A percentile compares a stretch with the other conserved stretches of the same genome.
Conservation (phyloP, 2,329 filamentous ascomycete genomes). For the Chalaropsis thielavioides region DNA sequence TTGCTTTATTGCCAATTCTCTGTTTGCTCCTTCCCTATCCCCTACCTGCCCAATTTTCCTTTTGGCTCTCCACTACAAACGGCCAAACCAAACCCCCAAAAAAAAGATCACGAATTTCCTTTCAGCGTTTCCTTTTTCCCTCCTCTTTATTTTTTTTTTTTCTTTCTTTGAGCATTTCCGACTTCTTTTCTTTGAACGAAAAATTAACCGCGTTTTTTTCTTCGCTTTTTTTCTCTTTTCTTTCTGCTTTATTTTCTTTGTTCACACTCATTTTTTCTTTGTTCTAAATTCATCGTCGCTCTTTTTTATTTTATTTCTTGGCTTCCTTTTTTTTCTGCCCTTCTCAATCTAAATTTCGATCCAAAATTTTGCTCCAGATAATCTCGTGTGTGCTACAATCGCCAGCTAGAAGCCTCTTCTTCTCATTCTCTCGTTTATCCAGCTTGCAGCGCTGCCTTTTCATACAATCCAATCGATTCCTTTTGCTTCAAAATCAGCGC, state of each 20-base stretch:
- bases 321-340: background rate
- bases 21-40: conserved; percentile 2
- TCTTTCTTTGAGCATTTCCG: background rate
- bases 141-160: conserved; percentile 4
- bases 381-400: background rate
- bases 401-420: conserved; percentile 1
- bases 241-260: background rate
- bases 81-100: background rate
- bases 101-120: conserved; percentile 1
- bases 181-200: background rate
- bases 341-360: background rate
- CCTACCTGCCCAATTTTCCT: background rate
- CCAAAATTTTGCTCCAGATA: background rate
- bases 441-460: background rate
- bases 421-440: background rate
- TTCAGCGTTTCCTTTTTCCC: conserved; percentile 1
- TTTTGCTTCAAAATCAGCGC: background rate
- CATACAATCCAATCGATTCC: background rate
- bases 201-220: background rate
- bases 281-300: conserved; percentile 5
- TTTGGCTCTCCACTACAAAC: background rate
- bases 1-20: background rate
- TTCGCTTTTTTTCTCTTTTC: background rate
- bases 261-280: conserved; percentile 4
- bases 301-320: background rate